phyloP scores from a whole-genome alignment of 352 stramenopile genomes.

The Nothophytophthora sp. region DNA sequence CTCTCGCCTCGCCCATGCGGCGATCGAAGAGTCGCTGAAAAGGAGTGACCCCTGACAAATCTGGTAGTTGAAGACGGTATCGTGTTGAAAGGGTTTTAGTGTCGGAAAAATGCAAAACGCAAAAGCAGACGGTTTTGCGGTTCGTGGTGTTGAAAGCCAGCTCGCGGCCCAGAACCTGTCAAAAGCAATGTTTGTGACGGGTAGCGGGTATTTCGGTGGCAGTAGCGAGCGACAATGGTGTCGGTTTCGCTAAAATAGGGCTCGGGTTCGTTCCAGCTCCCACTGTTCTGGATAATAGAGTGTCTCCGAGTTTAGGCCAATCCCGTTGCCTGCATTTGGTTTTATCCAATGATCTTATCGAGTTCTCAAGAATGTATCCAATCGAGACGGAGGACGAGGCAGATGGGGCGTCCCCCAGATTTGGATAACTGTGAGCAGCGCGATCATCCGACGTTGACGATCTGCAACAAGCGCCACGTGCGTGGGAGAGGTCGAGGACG shows the following conservation, averaged over 20 bases:
- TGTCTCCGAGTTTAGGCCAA: neutral
- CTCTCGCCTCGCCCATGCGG: no score
- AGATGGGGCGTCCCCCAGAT: no score
- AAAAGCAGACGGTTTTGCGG: neutral
- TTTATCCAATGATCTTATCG: neutral
- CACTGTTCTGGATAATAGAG: no score
- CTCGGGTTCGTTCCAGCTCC: no score
- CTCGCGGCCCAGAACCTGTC: neutral
- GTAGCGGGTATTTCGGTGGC: neutral
- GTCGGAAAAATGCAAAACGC: no score
- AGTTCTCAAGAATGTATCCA: neutral
- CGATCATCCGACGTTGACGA: no score
- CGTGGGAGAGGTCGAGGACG: no score
- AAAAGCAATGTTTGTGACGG: neutral
- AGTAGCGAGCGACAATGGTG: no score
- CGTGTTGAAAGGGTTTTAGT: neutral
- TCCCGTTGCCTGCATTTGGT: neutral
- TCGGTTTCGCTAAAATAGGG: no score
- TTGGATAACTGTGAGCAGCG: no score
- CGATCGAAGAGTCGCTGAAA: no score
- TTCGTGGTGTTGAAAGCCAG: neutral
- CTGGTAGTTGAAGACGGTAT: neutral
- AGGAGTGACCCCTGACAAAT: neutral
- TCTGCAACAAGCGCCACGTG: no score
- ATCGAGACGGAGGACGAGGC: neutral